phyloP scores from a whole-genome alignment of 352 stramenopile species.

The Phytophthora podocarpi region DNA sequence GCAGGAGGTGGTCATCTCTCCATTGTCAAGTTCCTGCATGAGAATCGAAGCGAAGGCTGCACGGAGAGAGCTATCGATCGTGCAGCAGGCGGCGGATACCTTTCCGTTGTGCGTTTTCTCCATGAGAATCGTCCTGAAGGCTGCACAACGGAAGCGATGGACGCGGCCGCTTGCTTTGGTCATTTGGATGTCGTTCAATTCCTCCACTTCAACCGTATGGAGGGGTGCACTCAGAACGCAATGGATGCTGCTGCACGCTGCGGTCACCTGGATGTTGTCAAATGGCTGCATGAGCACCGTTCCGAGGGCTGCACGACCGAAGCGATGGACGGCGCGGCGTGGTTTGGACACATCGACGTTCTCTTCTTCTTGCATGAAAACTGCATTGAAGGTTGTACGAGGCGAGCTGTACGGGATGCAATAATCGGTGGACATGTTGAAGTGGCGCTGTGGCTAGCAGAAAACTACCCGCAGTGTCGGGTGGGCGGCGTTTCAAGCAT shows the following conservation, averaged over 20 bases:
- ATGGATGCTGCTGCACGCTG: constrained; percentile 43
- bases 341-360: no score
- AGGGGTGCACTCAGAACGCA: constrained; percentile 22
- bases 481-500: neutral
- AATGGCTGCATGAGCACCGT: constrained; percentile 39
- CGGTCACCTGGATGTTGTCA: constrained; percentile 38
- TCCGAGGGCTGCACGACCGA: constrained; percentile 43
- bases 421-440: constrained; percentile 36
- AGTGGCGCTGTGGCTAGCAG: constrained; percentile 47
- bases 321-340: no score
- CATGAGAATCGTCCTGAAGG: constrained; percentile 33
- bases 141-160: constrained; percentile 38
- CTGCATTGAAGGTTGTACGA: constrained; percentile 41
- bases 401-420: constrained; percentile 41
- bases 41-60: constrained; percentile 35
- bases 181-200: constrained; percentile 33
- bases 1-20: constrained; percentile 31
- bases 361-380: constrained; percentile 42
- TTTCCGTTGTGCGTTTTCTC: constrained; percentile 43
- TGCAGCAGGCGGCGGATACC: constrained; percentile 35
- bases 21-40: constrained; percentile 43
- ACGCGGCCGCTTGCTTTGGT: constrained; percentile 36
- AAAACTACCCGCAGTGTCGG: constrained; percentile 34
- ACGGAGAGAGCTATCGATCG: constrained; percentile 40
- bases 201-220: constrained; percentile 33